Evolutionary conservation across 176 grass and related monocot genomes (phyloP), one percentile per base, ranked within the genome.

Genomic region (Musa acuminata): DNA sequence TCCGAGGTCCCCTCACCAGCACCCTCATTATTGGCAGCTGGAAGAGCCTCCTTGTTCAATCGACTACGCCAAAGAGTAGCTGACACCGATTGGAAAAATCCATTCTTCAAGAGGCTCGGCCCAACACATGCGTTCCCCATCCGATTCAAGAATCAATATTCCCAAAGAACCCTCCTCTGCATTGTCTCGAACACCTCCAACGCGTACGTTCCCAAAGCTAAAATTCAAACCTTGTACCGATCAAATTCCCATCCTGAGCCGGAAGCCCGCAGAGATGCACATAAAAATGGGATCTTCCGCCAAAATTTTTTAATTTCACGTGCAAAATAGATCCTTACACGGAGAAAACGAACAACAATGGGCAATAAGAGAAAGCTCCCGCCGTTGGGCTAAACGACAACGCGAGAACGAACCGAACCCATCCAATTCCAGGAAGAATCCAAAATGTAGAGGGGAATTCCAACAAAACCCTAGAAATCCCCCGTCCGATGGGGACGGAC

Each of bases 111-210:
- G 22, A 74, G 12, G 52, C 52, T 35, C 53, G 72, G 72, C 11
- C 72, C 72, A 29, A 74, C 52, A 22, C 72, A 74, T 9, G 49
- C 1, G 49, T 73, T 73, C 22, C 71, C 71, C 71, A 73, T 73
- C 21, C 22, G 51, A 25, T 72, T 54, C 66, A 68, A 68, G 1
- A 68, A 68, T 68, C 66, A 68, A 49, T 35, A 8, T 68, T 68
- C 27, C 66, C 13, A 48, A 17, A 4, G 66, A 17, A 13, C 13
- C 13, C 66, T 68, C 29, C 16, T 49, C 66, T 26, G 29, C 66
- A 68, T 68, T 68, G 27, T 10, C 10, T 35, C 27, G 66, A 66
- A 66, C 23, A 26, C 23, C 22, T 66, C 63, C 11, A 4, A 13
- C 9, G 0, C 24, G 2, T 26, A 66, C 26, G 11, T 13, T 29